phyloP scores from a whole-genome alignment of 129 eudicot species.

The Cynara cardunculus region DNA sequence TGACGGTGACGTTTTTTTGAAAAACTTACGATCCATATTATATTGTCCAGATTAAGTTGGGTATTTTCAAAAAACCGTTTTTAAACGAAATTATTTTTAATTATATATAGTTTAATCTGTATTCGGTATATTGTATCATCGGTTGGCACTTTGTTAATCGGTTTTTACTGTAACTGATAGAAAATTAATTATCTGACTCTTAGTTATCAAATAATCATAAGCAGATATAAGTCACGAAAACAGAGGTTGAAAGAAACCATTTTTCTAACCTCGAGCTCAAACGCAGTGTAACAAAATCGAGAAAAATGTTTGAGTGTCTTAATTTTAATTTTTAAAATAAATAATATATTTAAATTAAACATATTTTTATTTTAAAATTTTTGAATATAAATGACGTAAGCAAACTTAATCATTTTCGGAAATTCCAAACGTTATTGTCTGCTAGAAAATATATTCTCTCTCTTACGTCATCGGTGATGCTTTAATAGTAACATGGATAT shows the following conservation, averaged over 20 bases:
- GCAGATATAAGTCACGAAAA: not conserved
- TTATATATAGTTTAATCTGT: too few relatives aligned
- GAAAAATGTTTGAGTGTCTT: too few relatives aligned
- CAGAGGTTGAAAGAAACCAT: not conserved
- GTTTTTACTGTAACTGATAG: too few relatives aligned
- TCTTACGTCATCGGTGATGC: conserved; percentile 13
- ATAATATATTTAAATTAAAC: too few relatives aligned
- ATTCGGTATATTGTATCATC: too few relatives aligned
- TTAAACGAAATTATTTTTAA: too few relatives aligned
- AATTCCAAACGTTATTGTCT: not conserved
- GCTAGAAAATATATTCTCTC: not conserved
- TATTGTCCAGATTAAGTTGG: too few relatives aligned
- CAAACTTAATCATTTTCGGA: not conserved
- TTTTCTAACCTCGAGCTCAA: not conserved
- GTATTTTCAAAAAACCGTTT: too few relatives aligned
- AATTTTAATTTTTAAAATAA: too few relatives aligned
- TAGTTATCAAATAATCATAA: not conserved
- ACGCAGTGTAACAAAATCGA: not conserved
- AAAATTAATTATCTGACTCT: not conserved
- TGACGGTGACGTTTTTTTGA: not conserved
- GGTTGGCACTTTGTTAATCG: not conserved
- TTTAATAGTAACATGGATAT: not conserved
- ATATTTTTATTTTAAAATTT: too few relatives aligned
- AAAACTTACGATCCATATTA: too few relatives aligned
- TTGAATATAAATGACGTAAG: too few relatives aligned